Evolutionary conservation across 225 moss, liverwort and hornwort species (phyloP).

Genomic region (Marchantia paleacea): DNA sequence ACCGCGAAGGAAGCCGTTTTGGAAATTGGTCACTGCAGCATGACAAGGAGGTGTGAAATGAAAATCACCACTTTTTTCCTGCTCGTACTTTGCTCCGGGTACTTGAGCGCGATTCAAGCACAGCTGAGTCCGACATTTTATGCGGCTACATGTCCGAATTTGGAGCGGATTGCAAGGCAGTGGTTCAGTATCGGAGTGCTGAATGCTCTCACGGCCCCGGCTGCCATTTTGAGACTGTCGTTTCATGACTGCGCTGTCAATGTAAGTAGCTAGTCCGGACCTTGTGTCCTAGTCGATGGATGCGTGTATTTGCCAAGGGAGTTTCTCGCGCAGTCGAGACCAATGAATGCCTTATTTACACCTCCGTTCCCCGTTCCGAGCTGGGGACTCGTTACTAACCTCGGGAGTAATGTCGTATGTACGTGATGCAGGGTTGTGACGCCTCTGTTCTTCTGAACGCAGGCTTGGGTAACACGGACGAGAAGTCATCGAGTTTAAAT

Average conservation of each 20-base stretch:
- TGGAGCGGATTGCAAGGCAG: conserved; percentile 8
- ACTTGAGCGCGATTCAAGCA: conserved; percentile 13
- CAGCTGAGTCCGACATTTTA: conserved; percentile 43
- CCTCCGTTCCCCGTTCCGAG: background rate
- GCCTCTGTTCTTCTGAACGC: conserved; percentile 48
- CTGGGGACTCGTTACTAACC: too few species aligned
- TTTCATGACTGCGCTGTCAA: conserved; percentile 52
- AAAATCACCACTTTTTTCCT: background rate
- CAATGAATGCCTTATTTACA: background rate
- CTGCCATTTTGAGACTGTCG: conserved; percentile 41
- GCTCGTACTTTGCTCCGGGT: background rate
- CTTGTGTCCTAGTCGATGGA: background rate
- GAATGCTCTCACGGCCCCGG: conserved; percentile 40
- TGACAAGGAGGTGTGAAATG: background rate
- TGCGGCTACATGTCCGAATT: conserved; percentile 28
- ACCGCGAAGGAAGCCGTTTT: background rate
- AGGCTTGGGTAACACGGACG: conserved; percentile 31
- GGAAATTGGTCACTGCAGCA: background rate
- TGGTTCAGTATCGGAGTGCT: conserved; percentile 38
- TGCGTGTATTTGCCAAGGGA: background rate
- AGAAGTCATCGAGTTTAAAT: conserved; percentile 33
- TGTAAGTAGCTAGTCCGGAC: conserved; percentile 27
- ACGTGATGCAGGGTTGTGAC: conserved; percentile 46
- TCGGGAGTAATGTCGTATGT: too few species aligned
- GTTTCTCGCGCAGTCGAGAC: background rate